Base-by-base conservation (phyloP, 2,329 filamentous ascomycete genomes). In the Nemania sp. region DNA sequence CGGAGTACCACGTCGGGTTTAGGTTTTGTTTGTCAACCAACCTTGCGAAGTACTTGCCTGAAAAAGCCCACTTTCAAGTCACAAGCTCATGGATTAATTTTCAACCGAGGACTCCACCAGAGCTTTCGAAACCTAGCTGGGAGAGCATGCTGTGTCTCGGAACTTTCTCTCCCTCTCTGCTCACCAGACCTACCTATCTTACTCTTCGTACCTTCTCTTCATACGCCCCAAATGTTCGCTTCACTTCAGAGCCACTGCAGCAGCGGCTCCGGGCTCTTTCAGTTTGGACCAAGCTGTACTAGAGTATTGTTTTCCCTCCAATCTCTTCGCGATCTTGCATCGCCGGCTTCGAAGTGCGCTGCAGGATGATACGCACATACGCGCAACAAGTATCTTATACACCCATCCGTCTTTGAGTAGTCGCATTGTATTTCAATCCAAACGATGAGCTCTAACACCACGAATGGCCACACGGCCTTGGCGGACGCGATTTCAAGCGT, bases 401-500 rank as follows among this genome's bases (percentile, higher is more conserved):
- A 17, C 24, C 26, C 40, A 26, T 24, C 40, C 40, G 15, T 50
- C 24, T 39, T 41, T 49, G 37, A 39, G 8, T 37, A 15, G 30
- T 36, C 28, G 20, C 30, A 36, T 4, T 34, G 19, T 41, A 22
- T 28, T 20, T 19, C 34, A 36, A 24, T 12, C 15, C 48, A 43
- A 40, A 62, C 59, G 60, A 24, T 49, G 20, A 17, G 36, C 20
- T 47, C 52, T 12, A 45, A 33, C 24, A 33, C 54, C 5, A 45
- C 52, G 26, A 57, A 37, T n/a, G 49, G 49, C 33, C 43, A 45
- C 52, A 48, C 40, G 56, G 56, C 55, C 54, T 47, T 67, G 28
- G 62, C 66, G 17, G 52, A 65, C 44, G 63, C 57, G 37, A 46
- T 65, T 28, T 64, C 66, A 17, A 58, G 57, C 42, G 59, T 63